Conservation (phyloP, 345 rosid species). For the Lepidium aucheri region DNA sequence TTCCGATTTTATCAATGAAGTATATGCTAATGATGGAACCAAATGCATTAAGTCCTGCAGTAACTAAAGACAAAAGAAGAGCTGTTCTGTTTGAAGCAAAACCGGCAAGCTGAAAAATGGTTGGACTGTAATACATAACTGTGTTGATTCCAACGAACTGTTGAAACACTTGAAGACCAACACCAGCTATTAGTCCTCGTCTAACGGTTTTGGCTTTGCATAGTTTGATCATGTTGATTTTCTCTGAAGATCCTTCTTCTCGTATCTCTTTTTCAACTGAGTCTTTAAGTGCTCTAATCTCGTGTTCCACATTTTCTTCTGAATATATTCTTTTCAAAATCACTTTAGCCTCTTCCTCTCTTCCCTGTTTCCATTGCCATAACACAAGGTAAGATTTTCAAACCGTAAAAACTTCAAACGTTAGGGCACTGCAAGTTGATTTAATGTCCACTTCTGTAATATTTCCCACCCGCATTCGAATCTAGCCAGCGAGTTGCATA, state of each 20-base stretch:
- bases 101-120: conserved; percentile 78
- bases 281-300: conserved; percentile 56
- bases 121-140: conserved; percentile 88
- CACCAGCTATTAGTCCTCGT: conserved; percentile 76
- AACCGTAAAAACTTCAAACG: too few relatives aligned
- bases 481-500: too few relatives aligned
- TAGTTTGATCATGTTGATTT: conserved; percentile 47
- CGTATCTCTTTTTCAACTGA: conserved; percentile 52
- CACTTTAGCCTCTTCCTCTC: conserved; percentile 62
- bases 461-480: too few relatives aligned
- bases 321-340: conserved; percentile 55
- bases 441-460: too few relatives aligned
- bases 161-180: conserved; percentile 78
- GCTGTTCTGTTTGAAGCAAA: conserved; percentile 81
- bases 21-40: conserved; percentile 68
- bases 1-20: conserved; percentile 68
- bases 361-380: conserved; percentile 38
- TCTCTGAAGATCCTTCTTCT: conserved; percentile 48
- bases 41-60: conserved; percentile 61
- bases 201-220: conserved; percentile 55
- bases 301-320: conserved; percentile 48
- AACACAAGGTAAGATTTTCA: not conserved
- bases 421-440: too few relatives aligned
- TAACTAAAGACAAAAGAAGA: conserved; percentile 61
- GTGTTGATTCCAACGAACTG: conserved; percentile 92